Conservation (phyloP, 2,329 filamentous ascomycete species). For the Cladosporium velox region DNA sequence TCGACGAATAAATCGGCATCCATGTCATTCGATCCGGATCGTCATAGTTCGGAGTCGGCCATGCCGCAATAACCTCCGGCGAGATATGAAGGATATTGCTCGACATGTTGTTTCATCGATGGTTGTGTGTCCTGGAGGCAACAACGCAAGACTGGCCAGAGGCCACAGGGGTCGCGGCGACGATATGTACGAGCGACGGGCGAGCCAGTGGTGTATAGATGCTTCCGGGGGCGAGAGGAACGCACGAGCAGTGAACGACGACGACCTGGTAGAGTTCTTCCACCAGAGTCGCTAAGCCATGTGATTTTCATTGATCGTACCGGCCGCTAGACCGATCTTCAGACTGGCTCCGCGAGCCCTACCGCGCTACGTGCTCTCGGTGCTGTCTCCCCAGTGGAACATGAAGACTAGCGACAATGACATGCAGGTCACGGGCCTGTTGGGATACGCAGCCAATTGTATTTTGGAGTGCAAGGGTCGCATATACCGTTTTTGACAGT, state of each 20-base stretch:
- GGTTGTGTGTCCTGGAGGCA: background rate
- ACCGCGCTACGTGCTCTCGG: background rate
- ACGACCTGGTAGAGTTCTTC: background rate
- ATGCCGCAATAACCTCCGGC: constrained; percentile 32
- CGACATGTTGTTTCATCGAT: background rate
- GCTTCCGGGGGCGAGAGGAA: background rate
- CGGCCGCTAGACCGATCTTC: constrained; percentile 8
- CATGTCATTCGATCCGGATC: constrained; percentile 35
- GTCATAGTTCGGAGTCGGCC: constrained; percentile 36
- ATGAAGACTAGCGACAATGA: background rate
- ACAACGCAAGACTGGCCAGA: background rate
- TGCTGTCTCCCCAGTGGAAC: background rate
- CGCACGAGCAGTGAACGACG: background rate
- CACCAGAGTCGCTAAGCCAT: constrained; percentile 2
- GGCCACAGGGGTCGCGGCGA: background rate
- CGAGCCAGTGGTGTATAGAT: background rate
- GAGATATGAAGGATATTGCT: constrained; percentile 32
- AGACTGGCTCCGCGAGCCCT: constrained; percentile 4
- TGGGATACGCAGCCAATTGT: background rate
- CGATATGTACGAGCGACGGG: background rate
- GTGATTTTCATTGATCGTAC: constrained; percentile 13
- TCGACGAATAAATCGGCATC: constrained; percentile 35
- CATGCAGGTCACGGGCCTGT: constrained; percentile 8
- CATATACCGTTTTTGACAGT: background rate
- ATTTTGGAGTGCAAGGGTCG: background rate